Percentiles rank a stretch among this genome's conserved stretches.
phyloP scores from a whole-genome alignment of 2,329 filamentous ascomycete species.

The Cercospora sp. region DNA sequence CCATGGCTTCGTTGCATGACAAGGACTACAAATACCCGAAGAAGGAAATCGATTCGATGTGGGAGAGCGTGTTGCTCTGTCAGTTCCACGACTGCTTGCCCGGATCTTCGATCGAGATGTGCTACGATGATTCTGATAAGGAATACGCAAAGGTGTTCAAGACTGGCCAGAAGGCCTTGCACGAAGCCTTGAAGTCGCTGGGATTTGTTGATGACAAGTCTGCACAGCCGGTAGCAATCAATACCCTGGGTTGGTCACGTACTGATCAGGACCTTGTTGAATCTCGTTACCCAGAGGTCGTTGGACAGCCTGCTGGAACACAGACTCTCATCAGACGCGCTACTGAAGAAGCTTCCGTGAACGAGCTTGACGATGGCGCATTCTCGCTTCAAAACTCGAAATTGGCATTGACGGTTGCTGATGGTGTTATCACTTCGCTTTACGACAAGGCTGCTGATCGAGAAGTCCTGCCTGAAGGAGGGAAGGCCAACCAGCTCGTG shows the following conservation, averaged over 20 bases:
- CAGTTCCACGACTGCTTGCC: conserved; percentile 98
- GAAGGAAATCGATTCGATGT: conserved; percentile 90
- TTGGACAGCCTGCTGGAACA: conserved; percentile 20
- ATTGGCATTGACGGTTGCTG: conserved; percentile 69
- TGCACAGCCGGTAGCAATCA: conserved; percentile 64
- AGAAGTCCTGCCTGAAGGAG: conserved; percentile 70
- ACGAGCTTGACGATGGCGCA: conserved; percentile 41
- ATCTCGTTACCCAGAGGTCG: conserved; percentile 6
- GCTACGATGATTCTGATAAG: conserved; percentile 91
- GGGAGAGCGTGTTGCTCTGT: conserved; percentile 87
- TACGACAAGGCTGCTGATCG: conserved; percentile 72
- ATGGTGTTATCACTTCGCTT: conserved; percentile 80
- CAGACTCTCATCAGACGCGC: background rate
- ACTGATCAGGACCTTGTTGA: conserved; percentile 5
- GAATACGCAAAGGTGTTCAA: conserved; percentile 82
- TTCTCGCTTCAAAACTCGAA: conserved; percentile 80
- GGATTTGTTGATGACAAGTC: conserved; percentile 57
- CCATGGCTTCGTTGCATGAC: conserved; percentile 73
- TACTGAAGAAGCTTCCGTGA: conserved; percentile 10
- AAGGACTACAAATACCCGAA: conserved; percentile 83
- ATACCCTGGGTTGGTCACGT: conserved; percentile 84
- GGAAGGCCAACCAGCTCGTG: conserved; percentile 86
- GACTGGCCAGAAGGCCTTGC: conserved; percentile 69
- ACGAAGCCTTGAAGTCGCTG: conserved; percentile 67
- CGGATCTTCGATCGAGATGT: conserved; percentile 95